Evolutionary conservation across 805 yeast species (phyloP), one percentile per base, ranked within the genome.

Genomic region (Trichomonascus vanleenenianus): DNA sequence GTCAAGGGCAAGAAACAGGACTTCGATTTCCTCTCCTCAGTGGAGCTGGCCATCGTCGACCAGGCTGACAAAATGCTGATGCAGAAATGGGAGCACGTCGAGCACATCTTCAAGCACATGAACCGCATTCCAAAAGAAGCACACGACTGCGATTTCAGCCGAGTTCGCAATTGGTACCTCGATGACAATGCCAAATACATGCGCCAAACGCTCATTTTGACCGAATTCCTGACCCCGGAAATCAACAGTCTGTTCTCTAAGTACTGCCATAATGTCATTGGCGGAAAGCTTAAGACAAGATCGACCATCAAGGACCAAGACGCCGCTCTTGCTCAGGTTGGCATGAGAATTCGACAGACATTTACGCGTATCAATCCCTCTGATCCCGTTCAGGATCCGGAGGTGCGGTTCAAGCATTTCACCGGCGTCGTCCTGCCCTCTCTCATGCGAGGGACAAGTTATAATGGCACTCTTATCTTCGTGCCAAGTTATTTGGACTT

Each of bases 61-160:
- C 85, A 85, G 56, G 78, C 93, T 10, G 88, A 88, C 58, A 85
- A 87, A 27, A 71, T 89, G 52, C 84, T 85, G 58, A 84, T 83
- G 84, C 98, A 93, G 65, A 87, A 89, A 58, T 84, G 97, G 89
- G 83, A 83, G 32, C 95, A 91, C 65, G 73, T 93, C 7, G 64
- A 63, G 27, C 79, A 81, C 12, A 64, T 83, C n/a, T 68, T 81
- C 54, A 78, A 79, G 51, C 79, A 82, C 59, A 54, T 88, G 46
- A 88, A 89, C 63, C 68, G 73, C 46, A 78, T 88, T 39, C 97
- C 97, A 4, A 76, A 78, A 51, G 78, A 82, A 42, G 80, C 84
- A 52, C 88, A 79, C 51, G 83, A 79, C 47, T 83, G 95, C 12
- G 98, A 93, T 64, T 93, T 93, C 63, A 79, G 93, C 47, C 75